These are phyloP conservation scores for Picea glauca DNA, from an alignment of 75 land plant genomes.

Conservation along the genomic window DNA sequence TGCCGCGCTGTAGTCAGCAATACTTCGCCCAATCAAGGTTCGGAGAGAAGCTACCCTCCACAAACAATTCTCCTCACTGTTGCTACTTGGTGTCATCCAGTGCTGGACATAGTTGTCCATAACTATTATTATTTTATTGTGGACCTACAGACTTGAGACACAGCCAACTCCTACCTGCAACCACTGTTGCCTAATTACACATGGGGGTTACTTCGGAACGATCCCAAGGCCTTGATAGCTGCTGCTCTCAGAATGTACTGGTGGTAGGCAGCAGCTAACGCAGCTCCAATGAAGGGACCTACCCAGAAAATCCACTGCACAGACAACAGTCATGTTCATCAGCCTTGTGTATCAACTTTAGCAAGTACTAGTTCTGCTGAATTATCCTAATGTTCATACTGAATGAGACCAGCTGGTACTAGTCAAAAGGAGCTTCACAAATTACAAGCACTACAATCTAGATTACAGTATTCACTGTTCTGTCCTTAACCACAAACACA, in stretches of 20 bases:
- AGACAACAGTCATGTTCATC: neutral
- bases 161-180: neutral
- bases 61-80: too few relatives aligned
- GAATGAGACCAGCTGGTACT: too few relatives aligned
- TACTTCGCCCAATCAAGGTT: too few relatives aligned
- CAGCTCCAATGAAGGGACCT: conserved; percentile 48
- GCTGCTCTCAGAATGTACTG: conserved; percentile 46
- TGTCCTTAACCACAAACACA: too few relatives aligned
- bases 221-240: conserved; percentile 42
- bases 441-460: too few relatives aligned
- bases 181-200: neutral
- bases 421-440: too few relatives aligned
- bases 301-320: conserved; percentile 64
- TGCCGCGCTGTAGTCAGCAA: too few relatives aligned
- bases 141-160: conserved; percentile 1
- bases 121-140: neutral
- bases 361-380: too few relatives aligned
- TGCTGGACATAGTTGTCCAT: neutral
- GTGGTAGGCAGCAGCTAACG: conserved; percentile 44
- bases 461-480: too few relatives aligned
- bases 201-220: conserved; percentile 41
- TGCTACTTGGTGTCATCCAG: conserved; percentile 4
- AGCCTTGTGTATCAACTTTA: neutral
- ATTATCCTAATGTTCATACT: too few relatives aligned
- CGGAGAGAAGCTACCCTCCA: too few relatives aligned